Percentiles rank a stretch among this genome's conserved stretches.
These are phyloP conservation scores for Tetradesmus lagerheimii DNA, from an alignment of 139 green algal species.

Conservation along the genomic window DNA sequence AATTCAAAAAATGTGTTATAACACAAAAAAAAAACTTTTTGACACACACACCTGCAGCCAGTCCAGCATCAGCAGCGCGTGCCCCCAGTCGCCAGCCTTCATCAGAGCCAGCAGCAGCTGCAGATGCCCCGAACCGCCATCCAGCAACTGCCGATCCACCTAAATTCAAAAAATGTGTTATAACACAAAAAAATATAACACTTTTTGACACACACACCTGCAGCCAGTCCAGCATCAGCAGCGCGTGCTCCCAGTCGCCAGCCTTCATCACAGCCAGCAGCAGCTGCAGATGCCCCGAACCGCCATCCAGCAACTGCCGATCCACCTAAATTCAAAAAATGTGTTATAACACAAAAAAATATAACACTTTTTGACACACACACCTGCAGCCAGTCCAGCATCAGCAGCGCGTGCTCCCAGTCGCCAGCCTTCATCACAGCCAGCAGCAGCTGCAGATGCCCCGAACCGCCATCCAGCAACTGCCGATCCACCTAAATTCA, in stretches of 20 bases:
- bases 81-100: conserved; percentile 47
- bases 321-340: too few species aligned
- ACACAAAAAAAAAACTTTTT: too few species aligned
- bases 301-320: conserved; percentile 33
- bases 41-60: conserved; percentile 52
- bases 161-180: not conserved
- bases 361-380: too few species aligned
- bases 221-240: conserved; percentile 17
- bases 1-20: not conserved
- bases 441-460: conserved; percentile 69
- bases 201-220: conserved; percentile 55
- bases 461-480: conserved; percentile 51
- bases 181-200: too few species aligned
- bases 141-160: conserved; percentile 45
- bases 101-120: conserved; percentile 69
- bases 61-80: conserved; percentile 18
- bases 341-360: too few species aligned
- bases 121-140: conserved; percentile 62
- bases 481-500: conserved; percentile 13
- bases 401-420: conserved; percentile 33
- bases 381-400: conserved; percentile 53
- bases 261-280: conserved; percentile 67
- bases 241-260: conserved; percentile 31
- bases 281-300: conserved; percentile 69
- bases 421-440: conserved; percentile 62